Evolutionary conservation across 106 monocot genomes (phyloP).

Genomic region (Acorus calamus): DNA sequence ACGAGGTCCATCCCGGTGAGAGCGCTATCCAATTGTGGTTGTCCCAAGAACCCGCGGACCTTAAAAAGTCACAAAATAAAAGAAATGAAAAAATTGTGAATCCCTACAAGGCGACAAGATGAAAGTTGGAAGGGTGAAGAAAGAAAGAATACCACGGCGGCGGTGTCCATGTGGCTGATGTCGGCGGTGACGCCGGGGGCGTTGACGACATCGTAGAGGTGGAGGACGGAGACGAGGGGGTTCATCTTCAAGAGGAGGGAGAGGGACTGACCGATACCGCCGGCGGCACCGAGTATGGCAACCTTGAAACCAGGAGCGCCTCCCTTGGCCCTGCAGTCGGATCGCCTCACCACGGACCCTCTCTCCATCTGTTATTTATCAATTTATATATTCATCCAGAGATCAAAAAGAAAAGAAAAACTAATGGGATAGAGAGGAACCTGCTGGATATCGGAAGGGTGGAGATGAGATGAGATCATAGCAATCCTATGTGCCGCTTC

Average conservation of each 20-base stretch:
- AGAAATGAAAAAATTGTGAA: background rate
- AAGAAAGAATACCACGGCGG: constrained; percentile 27
- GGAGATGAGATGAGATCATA: constrained; percentile 43
- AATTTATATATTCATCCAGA: background rate
- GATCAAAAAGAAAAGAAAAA: background rate
- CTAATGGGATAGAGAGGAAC: background rate
- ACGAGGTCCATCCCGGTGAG: constrained; percentile 95
- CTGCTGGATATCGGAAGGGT: constrained; percentile 19
- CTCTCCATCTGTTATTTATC: constrained; percentile 9
- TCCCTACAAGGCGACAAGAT: too few species aligned
- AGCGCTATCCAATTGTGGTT: constrained; percentile 67
- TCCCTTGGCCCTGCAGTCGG: constrained; percentile 26
- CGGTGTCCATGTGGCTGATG: constrained; percentile 49
- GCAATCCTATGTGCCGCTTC: constrained; percentile 35
- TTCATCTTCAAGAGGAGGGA: constrained; percentile 46
- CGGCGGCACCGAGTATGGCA: constrained; percentile 36
- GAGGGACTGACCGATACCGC: constrained; percentile 41
- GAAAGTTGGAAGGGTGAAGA: too few species aligned
- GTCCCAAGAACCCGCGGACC: constrained; percentile 94
- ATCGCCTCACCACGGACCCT: constrained; percentile 10
- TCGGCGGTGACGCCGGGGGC: constrained; percentile 42
- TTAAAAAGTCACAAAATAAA: constrained; percentile 1
- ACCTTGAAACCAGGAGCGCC: constrained; percentile 45
- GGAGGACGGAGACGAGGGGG: constrained; percentile 34
- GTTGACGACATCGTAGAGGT: constrained; percentile 50